Evolutionary conservation across 768 basidiomycete species (phyloP).

Genomic region (Astraeus odoratus): DNA sequence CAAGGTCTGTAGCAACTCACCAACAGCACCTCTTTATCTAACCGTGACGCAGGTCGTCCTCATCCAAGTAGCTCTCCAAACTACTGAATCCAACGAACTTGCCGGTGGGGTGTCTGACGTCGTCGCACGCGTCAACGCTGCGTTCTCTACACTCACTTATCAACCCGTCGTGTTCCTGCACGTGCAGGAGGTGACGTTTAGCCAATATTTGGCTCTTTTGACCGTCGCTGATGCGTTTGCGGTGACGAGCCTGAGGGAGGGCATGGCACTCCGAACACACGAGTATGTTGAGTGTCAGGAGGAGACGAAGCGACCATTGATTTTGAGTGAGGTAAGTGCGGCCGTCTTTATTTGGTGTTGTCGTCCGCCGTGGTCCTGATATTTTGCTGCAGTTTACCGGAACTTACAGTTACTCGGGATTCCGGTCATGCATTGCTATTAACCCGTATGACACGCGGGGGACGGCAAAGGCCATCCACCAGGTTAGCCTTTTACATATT

Average conservation of each 20-base stretch:
- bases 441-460: slow-evolving; percentile 83
- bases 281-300: slow-evolving; percentile 87
- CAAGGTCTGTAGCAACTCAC: slow-evolving; percentile 37
- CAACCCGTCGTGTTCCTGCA: slow-evolving; percentile 85
- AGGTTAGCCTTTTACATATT: slow-evolving; percentile 17
- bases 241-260: slow-evolving; percentile 78
- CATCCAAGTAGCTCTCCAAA: slow-evolving; percentile 83
- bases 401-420: slow-evolving; percentile 79
- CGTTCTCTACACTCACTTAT: slow-evolving; percentile 79
- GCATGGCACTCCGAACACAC: slow-evolving; percentile 77
- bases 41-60: slow-evolving; percentile 56
- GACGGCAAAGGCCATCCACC: slow-evolving; percentile 75
- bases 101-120: slow-evolving; percentile 66
- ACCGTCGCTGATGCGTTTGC: slow-evolving; percentile 82
- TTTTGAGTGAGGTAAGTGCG: slow-evolving; percentile 64
- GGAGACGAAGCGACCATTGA: slow-evolving; percentile 55
- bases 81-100: slow-evolving; percentile 67
- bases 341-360: not conserved
- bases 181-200: slow-evolving; percentile 78
- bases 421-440: slow-evolving; percentile 78
- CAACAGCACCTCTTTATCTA: no score
- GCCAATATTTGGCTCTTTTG: slow-evolving; percentile 76
- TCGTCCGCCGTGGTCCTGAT: slow-evolving; percentile 1
- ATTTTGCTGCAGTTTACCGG: slow-evolving; percentile 63
- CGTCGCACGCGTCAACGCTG: slow-evolving; percentile 75